phyloP scores from a whole-genome alignment of 257 asterid genomes.

The Solanum piurae region DNA sequence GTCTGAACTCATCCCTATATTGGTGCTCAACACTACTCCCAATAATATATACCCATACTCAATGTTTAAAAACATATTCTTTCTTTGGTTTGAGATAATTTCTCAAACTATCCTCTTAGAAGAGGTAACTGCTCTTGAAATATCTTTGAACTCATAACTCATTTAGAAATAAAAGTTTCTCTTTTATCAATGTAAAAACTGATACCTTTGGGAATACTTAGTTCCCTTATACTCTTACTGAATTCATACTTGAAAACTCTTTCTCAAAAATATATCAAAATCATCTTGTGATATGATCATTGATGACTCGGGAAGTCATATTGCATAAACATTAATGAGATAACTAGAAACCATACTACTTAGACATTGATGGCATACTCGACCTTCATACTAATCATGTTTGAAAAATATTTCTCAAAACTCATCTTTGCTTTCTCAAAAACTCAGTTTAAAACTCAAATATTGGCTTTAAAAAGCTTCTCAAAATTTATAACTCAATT shows the following conservation, averaged over 20 bases:
- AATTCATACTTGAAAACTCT: background rate
- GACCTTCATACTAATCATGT: too few species aligned
- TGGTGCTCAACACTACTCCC: background rate
- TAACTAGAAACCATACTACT: too few species aligned
- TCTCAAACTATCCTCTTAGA: background rate
- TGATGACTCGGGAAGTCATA: too few species aligned
- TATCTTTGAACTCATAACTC: background rate
- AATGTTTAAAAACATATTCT: too few species aligned
- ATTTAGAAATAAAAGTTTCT: background rate
- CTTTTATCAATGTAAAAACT: background rate
- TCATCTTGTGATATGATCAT: too few species aligned
- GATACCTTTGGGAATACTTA: background rate
- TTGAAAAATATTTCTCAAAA: too few species aligned
- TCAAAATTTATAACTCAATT: background rate
- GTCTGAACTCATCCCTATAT: too few species aligned
- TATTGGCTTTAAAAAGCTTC: background rate
- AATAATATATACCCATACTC: background rate
- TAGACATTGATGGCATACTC: too few species aligned
- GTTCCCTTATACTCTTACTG: background rate
- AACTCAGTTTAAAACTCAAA: too few species aligned
- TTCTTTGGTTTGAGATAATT: background rate
- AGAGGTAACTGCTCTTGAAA: background rate
- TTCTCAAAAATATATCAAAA: too few species aligned
- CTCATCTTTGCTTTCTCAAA: background rate
- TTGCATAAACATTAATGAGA: too few species aligned